Conservation (phyloP, 805 yeast species). For the Zygoascus flipseniorum region DNA sequence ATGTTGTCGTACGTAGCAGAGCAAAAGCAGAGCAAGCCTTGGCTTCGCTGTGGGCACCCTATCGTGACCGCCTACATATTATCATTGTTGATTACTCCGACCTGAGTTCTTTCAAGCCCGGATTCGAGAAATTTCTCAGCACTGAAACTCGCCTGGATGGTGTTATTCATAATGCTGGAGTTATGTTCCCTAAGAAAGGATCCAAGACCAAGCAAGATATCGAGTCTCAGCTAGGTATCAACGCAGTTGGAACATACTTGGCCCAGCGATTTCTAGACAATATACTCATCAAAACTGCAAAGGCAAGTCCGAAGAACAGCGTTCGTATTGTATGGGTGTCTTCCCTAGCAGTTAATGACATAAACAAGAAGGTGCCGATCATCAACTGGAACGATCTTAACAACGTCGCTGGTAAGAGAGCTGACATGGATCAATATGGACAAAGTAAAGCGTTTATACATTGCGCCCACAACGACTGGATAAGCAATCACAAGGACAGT, state of each 20-base stretch:
- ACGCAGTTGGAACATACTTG: conserved; percentile 38
- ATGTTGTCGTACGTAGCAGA: conserved; percentile 31
- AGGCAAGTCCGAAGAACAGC: conserved; percentile 22
- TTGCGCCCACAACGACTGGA: conserved; percentile 32
- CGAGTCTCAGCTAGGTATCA: conserved; percentile 40
- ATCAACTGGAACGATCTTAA: conserved; percentile 31
- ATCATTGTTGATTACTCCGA: conserved; percentile 27
- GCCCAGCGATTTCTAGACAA: conserved; percentile 35
- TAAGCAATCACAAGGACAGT: conserved; percentile 19
- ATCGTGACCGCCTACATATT: conserved; percentile 10
- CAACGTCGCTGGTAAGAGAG: conserved; percentile 14
- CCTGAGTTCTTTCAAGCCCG: conserved; percentile 34
- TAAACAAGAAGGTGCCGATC: conserved; percentile 19
- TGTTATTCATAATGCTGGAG: conserved; percentile 38
- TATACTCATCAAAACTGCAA: conserved; percentile 29
- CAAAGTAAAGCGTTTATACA: conserved; percentile 38
- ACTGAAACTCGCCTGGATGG: conserved; percentile 28
- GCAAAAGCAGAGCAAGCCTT: conserved; percentile 23
- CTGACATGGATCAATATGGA: conserved; percentile 26
- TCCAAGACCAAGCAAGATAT: conserved; percentile 36
- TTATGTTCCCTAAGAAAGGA: conserved; percentile 33
- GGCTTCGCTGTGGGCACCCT: not conserved
- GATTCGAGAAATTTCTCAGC: conserved; percentile 24
- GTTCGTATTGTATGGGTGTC: conserved; percentile 39
- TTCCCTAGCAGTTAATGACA: conserved; percentile 26